Evolutionary conservation across 2,329 filamentous ascomycete genomes (phyloP).

Genomic region (Cucurbitaria berberidis): DNA sequence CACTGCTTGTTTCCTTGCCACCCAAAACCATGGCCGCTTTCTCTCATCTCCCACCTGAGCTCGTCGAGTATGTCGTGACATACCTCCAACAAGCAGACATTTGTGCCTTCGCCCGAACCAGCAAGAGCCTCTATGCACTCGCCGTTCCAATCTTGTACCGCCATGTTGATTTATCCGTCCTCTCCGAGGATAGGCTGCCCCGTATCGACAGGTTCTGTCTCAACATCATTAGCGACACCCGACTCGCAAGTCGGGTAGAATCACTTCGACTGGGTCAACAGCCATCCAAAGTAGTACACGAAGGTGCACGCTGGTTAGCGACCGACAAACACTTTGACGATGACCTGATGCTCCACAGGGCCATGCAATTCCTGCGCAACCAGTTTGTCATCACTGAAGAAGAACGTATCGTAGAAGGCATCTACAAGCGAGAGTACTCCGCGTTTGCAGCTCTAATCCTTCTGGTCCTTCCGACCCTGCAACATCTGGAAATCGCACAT

Average conservation of each 20-base stretch:
- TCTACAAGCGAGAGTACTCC: constrained; percentile 31
- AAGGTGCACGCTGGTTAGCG: constrained; percentile 26
- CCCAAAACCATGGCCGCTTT: constrained; percentile 25
- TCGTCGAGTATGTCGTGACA: constrained; percentile 30
- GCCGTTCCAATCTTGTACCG: constrained; percentile 29
- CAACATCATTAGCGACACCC: constrained; percentile 22
- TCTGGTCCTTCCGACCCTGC: constrained; percentile 26
- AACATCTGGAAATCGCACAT: constrained; percentile 25
- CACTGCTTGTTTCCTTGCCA: neutral
- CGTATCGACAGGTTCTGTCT: constrained; percentile 36
- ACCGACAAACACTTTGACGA: constrained; percentile 21
- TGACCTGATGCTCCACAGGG: constrained; percentile 13
- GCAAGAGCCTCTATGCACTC: constrained; percentile 18
- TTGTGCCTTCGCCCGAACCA: constrained; percentile 18
- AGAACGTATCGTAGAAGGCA: constrained; percentile 25
- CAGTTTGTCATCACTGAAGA: constrained; percentile 20
- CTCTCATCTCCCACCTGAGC: constrained; percentile 27
- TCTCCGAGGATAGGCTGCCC: constrained; percentile 20
- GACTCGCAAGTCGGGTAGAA: constrained; percentile 24
- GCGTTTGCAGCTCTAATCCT: constrained; percentile 32
- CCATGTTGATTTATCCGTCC: constrained; percentile 30
- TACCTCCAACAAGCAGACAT: constrained; percentile 27
- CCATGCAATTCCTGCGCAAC: constrained; percentile 14
- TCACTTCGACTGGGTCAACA: constrained; percentile 29
- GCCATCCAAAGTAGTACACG: constrained; percentile 11